Base-by-base conservation (phyloP, 1,284 basidiomycete genomes). In the Vanrija sp. region DNA sequence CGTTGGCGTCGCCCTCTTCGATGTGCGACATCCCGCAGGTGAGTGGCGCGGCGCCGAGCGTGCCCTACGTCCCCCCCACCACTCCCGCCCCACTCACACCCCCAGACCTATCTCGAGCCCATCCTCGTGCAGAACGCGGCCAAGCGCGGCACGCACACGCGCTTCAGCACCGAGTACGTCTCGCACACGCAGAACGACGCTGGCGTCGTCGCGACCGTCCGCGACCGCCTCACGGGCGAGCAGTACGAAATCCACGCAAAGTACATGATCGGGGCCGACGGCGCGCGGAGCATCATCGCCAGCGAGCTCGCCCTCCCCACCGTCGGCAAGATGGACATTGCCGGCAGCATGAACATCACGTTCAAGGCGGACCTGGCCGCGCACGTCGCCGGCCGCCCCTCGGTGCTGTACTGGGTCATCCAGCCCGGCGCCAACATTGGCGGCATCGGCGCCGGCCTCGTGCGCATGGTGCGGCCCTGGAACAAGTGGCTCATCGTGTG, bases 21-120 rank as follows among this genome's bases (percentile, higher is more conserved):
- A 57, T 57, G 55, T 57, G 55, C 48, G 55, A 57, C 47, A 57
- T 57, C 22, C 55, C 55, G 1, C 55, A 57, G 51, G 31, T 31
- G 15, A 31, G 31, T 4, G 12, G 9, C 12, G 31, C 6, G 7
- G 25, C 25, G 12, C 12, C 31, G 1, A 14, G 5, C n/a, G n/a
- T n/a, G n/a, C n/a, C n/a, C n/a, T n/a, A n/a, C n/a, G n/a, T n/a
- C n/a, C n/a, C n/a, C n/a, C n/a, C n/a, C n/a, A n/a, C n/a, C n/a
- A n/a, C n/a, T n/a, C n/a, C n/a, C n/a, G 31, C 31, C 1, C 9
- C 2, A 4, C 31, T 31, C 12, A 31, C 31, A 2, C 6, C 1
- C 2, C 31, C 6, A 31, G 31, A 57, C 55, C 6, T 57, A 57
- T 48, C 51, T 57, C n/a, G 55, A 57, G 55, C 55, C 55, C 24